Evolutionary conservation across 208 protist genomes (phyloP).

Genomic region (Naegleria fowleri): DNA sequence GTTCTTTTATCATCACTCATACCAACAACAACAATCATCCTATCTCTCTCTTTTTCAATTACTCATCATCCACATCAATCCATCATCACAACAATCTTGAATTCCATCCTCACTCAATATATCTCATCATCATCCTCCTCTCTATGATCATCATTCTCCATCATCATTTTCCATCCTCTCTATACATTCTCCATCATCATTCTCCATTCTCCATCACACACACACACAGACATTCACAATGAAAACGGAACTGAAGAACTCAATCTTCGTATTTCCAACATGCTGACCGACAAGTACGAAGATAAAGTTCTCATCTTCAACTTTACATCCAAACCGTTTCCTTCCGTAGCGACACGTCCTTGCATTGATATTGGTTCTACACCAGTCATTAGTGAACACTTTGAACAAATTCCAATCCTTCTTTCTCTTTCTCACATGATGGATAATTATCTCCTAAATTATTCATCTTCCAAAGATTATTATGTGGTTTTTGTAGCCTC

Average conservation of each 20-base stretch:
- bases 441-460: neutral
- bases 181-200: too few relatives aligned
- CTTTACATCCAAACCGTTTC: slow-evolving; percentile 9
- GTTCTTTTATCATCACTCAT: too few relatives aligned
- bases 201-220: neutral
- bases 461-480: neutral
- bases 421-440: neutral
- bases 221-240: neutral
- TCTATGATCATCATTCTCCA: neutral
- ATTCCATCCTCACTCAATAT: too few relatives aligned
- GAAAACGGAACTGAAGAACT: neutral
- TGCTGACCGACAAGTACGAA: neutral
- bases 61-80: too few relatives aligned
- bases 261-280: neutral
- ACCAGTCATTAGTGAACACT: neutral
- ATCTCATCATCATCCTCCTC: neutral
- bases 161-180: too few relatives aligned
- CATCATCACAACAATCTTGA: too few relatives aligned
- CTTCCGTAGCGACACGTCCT: neutral
- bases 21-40: neutral
- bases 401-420: neutral
- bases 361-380: neutral
- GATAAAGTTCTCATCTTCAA: neutral
- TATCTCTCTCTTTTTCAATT: too few relatives aligned
- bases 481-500: neutral